Percentiles rank a stretch among this genome's conserved stretches.
Evolutionary conservation across 345 rosid species (phyloP).

Genomic region (Raphanus raphanistrum): DNA sequence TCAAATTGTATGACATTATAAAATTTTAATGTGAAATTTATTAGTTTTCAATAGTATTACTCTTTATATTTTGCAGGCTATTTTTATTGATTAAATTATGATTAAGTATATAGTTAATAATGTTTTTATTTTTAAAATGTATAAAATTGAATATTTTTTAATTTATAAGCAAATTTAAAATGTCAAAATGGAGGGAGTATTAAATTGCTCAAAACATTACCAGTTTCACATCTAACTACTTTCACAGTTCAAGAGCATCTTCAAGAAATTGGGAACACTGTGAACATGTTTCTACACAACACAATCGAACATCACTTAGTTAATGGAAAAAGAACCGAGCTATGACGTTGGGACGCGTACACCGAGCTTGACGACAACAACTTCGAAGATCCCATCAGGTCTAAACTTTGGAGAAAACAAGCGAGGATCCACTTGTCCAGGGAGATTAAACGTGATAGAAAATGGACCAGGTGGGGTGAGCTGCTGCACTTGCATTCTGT

Average conservation of each 20-base stretch:
- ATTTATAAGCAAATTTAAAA: too few species aligned
- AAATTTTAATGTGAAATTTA: too few species aligned
- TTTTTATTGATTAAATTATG: too few species aligned
- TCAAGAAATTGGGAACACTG: neutral
- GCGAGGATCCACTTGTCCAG: constrained; percentile 81
- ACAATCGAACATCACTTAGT: neutral
- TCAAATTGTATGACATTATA: too few species aligned
- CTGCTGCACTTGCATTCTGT: constrained; percentile 53
- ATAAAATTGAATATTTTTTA: too few species aligned
- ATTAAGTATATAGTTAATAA: too few species aligned
- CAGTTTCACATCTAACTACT: neutral
- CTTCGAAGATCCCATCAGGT: constrained; percentile 69
- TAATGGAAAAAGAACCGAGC: neutral
- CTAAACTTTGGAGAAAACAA: constrained; percentile 47
- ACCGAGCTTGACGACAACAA: constrained; percentile 49
- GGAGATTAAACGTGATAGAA: constrained; percentile 59
- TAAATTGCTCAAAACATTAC: neutral
- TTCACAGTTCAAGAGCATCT: neutral
- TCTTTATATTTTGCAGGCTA: too few species aligned
- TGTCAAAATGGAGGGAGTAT: too few species aligned
- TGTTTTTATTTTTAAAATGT: too few species aligned
- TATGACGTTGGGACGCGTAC: constrained; percentile 13
- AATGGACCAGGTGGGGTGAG: constrained; percentile 60
- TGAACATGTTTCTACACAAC: neutral
- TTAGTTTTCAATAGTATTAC: too few species aligned